Percentiles rank a stretch among this genome's conserved stretches.
Conservation (phyloP, 768 basidiomycete genomes). For the Russula virescens region DNA sequence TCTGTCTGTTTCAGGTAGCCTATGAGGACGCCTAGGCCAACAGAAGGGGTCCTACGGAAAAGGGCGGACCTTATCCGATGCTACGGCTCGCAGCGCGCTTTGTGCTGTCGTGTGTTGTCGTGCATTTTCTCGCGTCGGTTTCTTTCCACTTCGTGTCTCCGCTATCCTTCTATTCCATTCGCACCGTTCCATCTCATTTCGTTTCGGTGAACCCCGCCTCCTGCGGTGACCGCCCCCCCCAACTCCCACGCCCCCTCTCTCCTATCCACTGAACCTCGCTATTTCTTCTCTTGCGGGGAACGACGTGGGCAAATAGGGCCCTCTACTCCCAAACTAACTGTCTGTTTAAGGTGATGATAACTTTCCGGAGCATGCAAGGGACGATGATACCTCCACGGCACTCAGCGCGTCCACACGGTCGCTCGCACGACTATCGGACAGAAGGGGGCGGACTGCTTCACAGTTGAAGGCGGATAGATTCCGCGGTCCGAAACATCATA, state of each 20-base stretch:
- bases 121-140: neutral
- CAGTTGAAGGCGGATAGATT: neutral
- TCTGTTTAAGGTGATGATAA: neutral
- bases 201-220: neutral
- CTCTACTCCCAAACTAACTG: neutral
- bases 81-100: neutral
- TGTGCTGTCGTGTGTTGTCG: neutral
- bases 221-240: neutral
- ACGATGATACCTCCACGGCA: neutral
- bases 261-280: neutral
- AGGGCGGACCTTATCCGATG: neutral
- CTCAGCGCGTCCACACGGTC: neutral
- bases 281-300: neutral
- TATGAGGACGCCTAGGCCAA: neutral
- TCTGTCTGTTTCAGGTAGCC: neutral
- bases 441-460: neutral
- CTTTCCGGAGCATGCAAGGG: neutral
- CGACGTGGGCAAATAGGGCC: neutral
- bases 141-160: neutral
- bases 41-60: neutral
- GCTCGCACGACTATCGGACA: conserved; percentile 2
- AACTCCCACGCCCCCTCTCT: neutral
- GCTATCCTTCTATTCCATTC: conserved; percentile 14
- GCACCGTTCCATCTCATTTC: neutral
- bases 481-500: neutral